A percentile compares a stretch with the other conserved stretches of the same genome.
These are phyloP conservation scores for Amanita inopinata DNA, from an alignment of 768 basidiomycete species.

Conservation along the genomic window DNA sequence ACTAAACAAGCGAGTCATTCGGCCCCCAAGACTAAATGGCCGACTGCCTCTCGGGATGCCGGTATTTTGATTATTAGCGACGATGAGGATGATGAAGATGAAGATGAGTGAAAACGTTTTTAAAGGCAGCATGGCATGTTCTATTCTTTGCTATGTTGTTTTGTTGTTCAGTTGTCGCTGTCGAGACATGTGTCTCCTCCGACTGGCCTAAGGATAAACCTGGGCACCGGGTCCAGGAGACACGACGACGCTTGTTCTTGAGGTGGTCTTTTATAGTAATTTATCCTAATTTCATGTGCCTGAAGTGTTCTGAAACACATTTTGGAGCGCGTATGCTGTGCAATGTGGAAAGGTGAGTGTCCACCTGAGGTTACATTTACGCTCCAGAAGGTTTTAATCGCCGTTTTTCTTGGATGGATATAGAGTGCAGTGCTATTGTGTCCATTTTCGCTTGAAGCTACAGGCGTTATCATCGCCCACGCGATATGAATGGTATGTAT, in stretches of 20 bases:
- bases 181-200: slow-evolving; percentile 2
- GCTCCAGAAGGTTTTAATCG: no score
- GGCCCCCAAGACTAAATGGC: slow-evolving; percentile 32
- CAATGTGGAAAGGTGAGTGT: slow-evolving; percentile 1
- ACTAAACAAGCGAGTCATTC: background rate
- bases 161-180: background rate
- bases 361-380: background rate
- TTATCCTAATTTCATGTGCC: slow-evolving; percentile 2
- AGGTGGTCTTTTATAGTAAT: no score
- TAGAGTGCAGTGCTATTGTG: no score
- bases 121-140: background rate
- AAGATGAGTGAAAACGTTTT: slow-evolving; percentile 9
- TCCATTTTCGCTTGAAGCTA: no score
- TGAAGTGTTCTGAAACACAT: slow-evolving; percentile 1
- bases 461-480: no score
- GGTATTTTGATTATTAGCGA: slow-evolving; percentile 42
- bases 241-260: no score
- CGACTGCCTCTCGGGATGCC: slow-evolving; percentile 28
- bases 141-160: no score
- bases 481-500: no score
- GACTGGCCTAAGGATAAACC: background rate
- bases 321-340: slow-evolving; percentile 1
- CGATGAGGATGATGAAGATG: slow-evolving; percentile 31
- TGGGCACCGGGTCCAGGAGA: no score
- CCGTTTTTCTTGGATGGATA: no score